These are phyloP conservation scores for Zalaria obscura DNA, from an alignment of 2,329 filamentous ascomycete species.

Conservation along the genomic window DNA sequence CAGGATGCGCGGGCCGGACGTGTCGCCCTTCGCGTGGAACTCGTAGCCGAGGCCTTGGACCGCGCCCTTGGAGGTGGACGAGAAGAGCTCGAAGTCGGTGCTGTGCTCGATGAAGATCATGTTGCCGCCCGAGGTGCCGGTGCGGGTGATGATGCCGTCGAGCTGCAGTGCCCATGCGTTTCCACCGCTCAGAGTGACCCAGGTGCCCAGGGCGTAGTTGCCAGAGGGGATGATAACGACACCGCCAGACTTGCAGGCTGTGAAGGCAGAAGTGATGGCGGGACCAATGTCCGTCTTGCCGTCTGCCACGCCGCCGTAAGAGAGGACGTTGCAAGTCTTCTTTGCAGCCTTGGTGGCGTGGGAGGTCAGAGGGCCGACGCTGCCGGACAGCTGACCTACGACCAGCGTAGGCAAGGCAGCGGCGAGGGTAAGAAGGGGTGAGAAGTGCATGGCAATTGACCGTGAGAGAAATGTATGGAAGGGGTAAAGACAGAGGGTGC, in stretches of 20 bases:
- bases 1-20: conserved; percentile 30
- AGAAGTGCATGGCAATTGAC: conserved; percentile 3
- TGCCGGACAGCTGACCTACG: conserved; percentile 21
- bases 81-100: conserved; percentile 40
- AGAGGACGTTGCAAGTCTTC: conserved; percentile 38
- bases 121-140: conserved; percentile 34
- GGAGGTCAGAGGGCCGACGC: conserved; percentile 31
- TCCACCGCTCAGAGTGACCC: conserved; percentile 34
- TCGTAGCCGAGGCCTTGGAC: conserved; percentile 39
- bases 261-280: conserved; percentile 33
- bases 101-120: conserved; percentile 39
- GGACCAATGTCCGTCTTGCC: conserved; percentile 37
- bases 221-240: conserved; percentile 36
- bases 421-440: conserved; percentile 9
- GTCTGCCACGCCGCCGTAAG: conserved; percentile 38
- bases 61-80: conserved; percentile 35
- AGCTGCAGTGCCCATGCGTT: conserved; percentile 36
- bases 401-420: conserved; percentile 14
- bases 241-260: conserved; percentile 36
- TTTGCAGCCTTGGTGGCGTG: conserved; percentile 28
- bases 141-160: conserved; percentile 39
- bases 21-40: conserved; percentile 28
- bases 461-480: conserved; percentile 3
- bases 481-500: not conserved
- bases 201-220: conserved; percentile 35